Percentiles rank a stretch among this genome's conserved stretches.
phyloP scores from a whole-genome alignment of 441 rosid species.

The Pelargonium citronellum region DNA sequence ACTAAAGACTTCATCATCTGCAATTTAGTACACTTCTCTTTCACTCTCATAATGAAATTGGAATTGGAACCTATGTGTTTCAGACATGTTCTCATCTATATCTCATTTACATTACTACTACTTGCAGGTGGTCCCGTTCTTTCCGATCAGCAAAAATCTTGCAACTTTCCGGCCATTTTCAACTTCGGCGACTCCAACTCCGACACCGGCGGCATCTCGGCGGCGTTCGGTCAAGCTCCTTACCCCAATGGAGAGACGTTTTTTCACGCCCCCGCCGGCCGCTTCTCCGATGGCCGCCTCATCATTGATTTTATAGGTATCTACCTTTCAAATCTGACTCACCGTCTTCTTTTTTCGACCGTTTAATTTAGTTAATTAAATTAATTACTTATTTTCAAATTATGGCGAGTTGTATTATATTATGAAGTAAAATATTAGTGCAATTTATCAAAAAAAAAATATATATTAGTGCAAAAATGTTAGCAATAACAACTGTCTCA shows the following conservation, averaged over 20 bases:
- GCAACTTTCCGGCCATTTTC: not conserved
- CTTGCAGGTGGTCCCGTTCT: not conserved
- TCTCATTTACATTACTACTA: not conserved
- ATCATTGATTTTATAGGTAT: slow-evolving; percentile 51
- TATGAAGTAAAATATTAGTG: too few relatives aligned
- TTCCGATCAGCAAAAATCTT: slow-evolving; percentile 6
- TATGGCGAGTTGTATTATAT: not conserved
- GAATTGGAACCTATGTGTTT: not conserved
- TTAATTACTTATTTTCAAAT: not conserved
- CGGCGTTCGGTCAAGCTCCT: slow-evolving; percentile 42
- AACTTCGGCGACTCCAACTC: not conserved
- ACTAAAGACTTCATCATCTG: not conserved
- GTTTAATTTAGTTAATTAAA: not conserved
- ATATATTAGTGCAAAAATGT: too few relatives aligned
- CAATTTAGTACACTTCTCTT: not conserved
- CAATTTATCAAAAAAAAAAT: too few relatives aligned
- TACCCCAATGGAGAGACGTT: slow-evolving; percentile 44
- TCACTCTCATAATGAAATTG: not conserved
- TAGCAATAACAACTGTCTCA: too few relatives aligned
- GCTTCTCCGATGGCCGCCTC: slow-evolving; percentile 40
- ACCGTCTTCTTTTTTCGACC: not conserved
- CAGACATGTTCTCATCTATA: not conserved
- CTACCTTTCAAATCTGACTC: not conserved
- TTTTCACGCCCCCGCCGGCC: slow-evolving; percentile 49
- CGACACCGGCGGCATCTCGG: slow-evolving; percentile 24